Conservation (phyloP, 306 rosid species). For the Pachyrhizus erosus region DNA sequence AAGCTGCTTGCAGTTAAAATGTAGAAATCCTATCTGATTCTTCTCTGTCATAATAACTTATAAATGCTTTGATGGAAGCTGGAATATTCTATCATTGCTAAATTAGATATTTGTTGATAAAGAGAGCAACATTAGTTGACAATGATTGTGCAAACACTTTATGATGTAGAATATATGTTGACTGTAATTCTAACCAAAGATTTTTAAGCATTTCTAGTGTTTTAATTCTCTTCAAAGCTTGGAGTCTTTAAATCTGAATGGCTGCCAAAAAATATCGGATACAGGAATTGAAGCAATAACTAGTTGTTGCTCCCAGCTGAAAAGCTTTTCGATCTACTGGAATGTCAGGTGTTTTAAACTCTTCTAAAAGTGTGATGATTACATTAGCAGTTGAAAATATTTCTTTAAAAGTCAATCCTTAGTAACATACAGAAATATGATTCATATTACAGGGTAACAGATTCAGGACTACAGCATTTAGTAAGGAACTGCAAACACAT, state of each 20-base stretch:
- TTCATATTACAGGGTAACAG: conserved; percentile 68
- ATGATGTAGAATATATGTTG: conserved; percentile 17
- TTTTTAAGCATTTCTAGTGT: conserved; percentile 58
- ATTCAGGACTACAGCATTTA: conserved; percentile 53
- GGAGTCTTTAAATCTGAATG: conserved; percentile 79
- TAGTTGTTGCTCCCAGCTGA: conserved; percentile 66
- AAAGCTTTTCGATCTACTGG: conserved; percentile 76
- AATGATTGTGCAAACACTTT: conserved; percentile 23
- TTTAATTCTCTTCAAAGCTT: conserved; percentile 66
- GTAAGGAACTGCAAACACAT: conserved; percentile 70
- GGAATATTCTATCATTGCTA: conserved; percentile 15
- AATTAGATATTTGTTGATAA: neutral
- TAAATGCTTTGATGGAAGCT: neutral
- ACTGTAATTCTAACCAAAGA: conserved; percentile 29
- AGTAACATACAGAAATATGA: conserved; percentile 32
- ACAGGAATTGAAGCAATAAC: conserved; percentile 76
- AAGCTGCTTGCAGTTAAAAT: neutral
- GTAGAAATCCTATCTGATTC: neutral
- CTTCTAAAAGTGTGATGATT: conserved; percentile 14
- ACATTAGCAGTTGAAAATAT: conserved; percentile 14
- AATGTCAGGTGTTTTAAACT: conserved; percentile 70
- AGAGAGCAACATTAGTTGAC: conserved; percentile 11
- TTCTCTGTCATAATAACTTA: neutral
- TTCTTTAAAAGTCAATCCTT: conserved; percentile 15
- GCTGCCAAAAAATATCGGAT: conserved; percentile 90